Conservation (phyloP, 2,329 filamentous ascomycete species). For the Epichloe uncinata region DNA sequence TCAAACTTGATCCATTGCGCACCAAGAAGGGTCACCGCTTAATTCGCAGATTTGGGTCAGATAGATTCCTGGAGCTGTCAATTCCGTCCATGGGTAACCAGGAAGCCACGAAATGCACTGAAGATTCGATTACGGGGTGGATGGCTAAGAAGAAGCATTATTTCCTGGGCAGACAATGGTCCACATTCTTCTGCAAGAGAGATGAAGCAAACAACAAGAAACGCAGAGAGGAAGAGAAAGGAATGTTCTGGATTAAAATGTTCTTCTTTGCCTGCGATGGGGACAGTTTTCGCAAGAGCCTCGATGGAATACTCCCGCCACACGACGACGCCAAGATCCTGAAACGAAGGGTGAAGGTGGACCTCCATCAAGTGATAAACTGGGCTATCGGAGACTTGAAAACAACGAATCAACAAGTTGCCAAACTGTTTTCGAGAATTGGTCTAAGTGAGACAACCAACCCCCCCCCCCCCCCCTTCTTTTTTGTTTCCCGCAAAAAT, state of each 20-base stretch:
- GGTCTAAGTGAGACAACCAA: slow-evolving; percentile 34
- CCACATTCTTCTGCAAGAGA: slow-evolving; percentile 30
- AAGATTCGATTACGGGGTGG: slow-evolving; percentile 20
- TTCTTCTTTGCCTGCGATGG: slow-evolving; percentile 44
- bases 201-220: slow-evolving; percentile 21
- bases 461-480: neutral
- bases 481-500: neutral
- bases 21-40: slow-evolving; percentile 39
- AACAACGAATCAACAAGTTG: slow-evolving; percentile 32
- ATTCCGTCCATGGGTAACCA: slow-evolving; percentile 30
- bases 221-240: neutral
- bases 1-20: slow-evolving; percentile 34
- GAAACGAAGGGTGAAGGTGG: slow-evolving; percentile 19
- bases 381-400: slow-evolving; percentile 36
- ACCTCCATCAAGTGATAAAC: slow-evolving; percentile 29
- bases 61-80: slow-evolving; percentile 43
- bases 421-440: slow-evolving; percentile 47
- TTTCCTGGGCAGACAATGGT: slow-evolving; percentile 34
- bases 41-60: slow-evolving; percentile 40
- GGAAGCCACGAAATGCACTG: slow-evolving; percentile 17
- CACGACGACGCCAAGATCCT: slow-evolving; percentile 12
- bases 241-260: slow-evolving; percentile 12
- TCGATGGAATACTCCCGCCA: slow-evolving; percentile 9
- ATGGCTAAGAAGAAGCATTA: slow-evolving; percentile 20
- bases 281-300: slow-evolving; percentile 21